Evolutionary conservation across 345 rosid genomes (phyloP), one percentile per base, ranked within the genome.

Genomic region (Firmiana major): DNA sequence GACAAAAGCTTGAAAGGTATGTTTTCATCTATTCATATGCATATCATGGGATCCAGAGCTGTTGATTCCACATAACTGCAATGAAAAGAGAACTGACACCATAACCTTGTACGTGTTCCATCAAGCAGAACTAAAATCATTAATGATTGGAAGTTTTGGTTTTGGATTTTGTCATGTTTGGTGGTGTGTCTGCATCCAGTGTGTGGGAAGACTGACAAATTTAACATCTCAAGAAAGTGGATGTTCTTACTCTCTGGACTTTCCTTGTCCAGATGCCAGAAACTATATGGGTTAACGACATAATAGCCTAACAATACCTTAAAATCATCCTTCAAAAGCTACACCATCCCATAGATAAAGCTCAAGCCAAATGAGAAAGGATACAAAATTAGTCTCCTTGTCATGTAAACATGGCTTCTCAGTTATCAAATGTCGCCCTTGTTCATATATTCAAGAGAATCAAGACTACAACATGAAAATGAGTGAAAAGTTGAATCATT

Each of bases 21-120:
- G 48, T 36, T 64, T 65, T 64, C 26, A 4, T 64, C 26, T 0
- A 3, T 64, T 46, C 4, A 12, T 36, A 1, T 19, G 49, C 2
- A 66, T n/a, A 66, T n/a, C 53, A 66, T 66, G 53, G 51, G 53
- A 66, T 66, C 53, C 53, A 43, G 72, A 70, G 24, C 43, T 26
- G 42, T 70, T 48, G 43, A 4, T 48, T 46, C 58, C 58, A 70
- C 38, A 68, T 45, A 6, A 45, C 22, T 68, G 8, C 6, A 43
- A 45, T 26, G 36, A 69, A 22, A 21, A 64, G 21, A 12, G 42
- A 66, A 21, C 53, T 42, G 19, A 43, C 71, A 5, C n/a, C 24
- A 16, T 3, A 15, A 15, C 55, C n/a, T 51, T 51, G n/a, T 51
- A 13, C 17, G n/a, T 5, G n/a, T 34, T 2, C 21, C 43, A 68